Conservation (phyloP, 2,329 filamentous ascomycete species). For the Alternaria rosae region DNA sequence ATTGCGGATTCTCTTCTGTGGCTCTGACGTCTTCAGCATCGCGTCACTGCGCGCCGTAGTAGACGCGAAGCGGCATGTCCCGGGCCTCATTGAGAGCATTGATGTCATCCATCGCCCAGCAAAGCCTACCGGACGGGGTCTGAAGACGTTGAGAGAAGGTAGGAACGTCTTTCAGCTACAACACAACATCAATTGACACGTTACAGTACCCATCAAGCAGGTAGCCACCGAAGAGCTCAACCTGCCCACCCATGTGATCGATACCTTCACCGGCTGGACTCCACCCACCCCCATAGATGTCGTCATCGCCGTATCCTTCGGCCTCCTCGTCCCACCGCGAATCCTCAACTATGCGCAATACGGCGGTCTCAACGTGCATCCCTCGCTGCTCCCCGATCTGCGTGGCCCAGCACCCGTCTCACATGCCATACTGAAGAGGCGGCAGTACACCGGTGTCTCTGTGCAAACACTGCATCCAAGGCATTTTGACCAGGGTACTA, state of each 20-base stretch:
- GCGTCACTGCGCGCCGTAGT: slow-evolving; percentile 75
- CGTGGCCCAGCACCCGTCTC: slow-evolving; percentile 87
- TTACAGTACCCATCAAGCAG: slow-evolving; percentile 73
- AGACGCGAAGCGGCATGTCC: slow-evolving; percentile 58
- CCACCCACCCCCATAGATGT: slow-evolving; percentile 64
- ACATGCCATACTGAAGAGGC: slow-evolving; percentile 74
- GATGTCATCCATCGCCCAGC: slow-evolving; percentile 84
- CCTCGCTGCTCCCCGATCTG: slow-evolving; percentile 86
- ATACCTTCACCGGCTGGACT: slow-evolving; percentile 84
- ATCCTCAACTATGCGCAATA: slow-evolving; percentile 76
- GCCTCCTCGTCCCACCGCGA: slow-evolving; percentile 81
- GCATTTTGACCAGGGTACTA: slow-evolving; percentile 78
- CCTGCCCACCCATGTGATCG: slow-evolving; percentile 74
- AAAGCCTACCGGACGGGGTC: slow-evolving; percentile 78
- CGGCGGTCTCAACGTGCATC: slow-evolving; percentile 92
- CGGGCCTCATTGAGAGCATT: slow-evolving; percentile 66
- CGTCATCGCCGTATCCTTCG: slow-evolving; percentile 92
- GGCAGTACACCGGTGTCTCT: slow-evolving; percentile 73
- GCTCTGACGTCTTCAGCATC: slow-evolving; percentile 90
- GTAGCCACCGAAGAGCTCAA: slow-evolving; percentile 67
- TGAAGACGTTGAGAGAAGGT: slow-evolving; percentile 74
- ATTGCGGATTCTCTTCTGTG: slow-evolving; percentile 89
- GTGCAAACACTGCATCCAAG: slow-evolving; percentile 83
- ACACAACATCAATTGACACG: slow-evolving; percentile 17
- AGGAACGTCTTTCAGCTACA: slow-evolving; percentile 25